phyloP scores from a whole-genome alignment of 345 rosid genomes.

The Trapa bicornis region DNA sequence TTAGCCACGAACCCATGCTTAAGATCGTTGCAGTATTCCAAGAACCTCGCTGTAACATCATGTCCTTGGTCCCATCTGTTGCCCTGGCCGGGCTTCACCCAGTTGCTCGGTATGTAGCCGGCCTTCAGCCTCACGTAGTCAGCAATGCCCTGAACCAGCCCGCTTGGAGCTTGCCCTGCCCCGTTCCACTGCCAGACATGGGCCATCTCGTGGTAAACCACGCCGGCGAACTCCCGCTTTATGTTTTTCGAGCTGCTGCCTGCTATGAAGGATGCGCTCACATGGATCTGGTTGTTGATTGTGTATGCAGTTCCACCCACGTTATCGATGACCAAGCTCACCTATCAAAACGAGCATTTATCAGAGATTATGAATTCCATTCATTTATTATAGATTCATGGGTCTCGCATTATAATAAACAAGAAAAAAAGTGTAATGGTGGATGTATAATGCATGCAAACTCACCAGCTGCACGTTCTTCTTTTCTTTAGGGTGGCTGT shows the following conservation, averaged over 20 bases:
- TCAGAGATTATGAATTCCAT: no score
- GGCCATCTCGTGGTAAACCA: slow-evolving; percentile 55
- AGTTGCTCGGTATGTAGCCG: slow-evolving; percentile 30
- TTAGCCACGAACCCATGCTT: slow-evolving; percentile 57
- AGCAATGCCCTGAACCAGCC: slow-evolving; percentile 55
- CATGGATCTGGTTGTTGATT: slow-evolving; percentile 20
- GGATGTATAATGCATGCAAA: neutral
- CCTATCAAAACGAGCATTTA: neutral
- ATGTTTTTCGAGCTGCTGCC: slow-evolving; percentile 24
- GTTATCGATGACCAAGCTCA: slow-evolving; percentile 21
- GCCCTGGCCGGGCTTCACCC: slow-evolving; percentile 57
- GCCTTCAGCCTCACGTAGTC: slow-evolving; percentile 61
- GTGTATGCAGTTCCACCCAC: slow-evolving; percentile 19
- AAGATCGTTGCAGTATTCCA: slow-evolving; percentile 43
- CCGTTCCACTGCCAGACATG: slow-evolving; percentile 72
- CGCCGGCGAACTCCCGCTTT: slow-evolving; percentile 36
- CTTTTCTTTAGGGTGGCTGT: slow-evolving; percentile 10
- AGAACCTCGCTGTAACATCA: slow-evolving; percentile 52
- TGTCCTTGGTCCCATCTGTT: slow-evolving; percentile 62
- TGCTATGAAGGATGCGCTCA: slow-evolving; percentile 20
- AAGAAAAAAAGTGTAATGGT: neutral
- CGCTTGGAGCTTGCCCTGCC: slow-evolving; percentile 29
- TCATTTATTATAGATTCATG: no score
- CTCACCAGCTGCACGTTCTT: slow-evolving; percentile 10
- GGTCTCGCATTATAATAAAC: no score